A percentile compares a stretch with the other conserved stretches of the same genome.
Conservation (phyloP, 2,329 filamentous ascomycete genomes). For the Aureobasidium leucospermi region DNA sequence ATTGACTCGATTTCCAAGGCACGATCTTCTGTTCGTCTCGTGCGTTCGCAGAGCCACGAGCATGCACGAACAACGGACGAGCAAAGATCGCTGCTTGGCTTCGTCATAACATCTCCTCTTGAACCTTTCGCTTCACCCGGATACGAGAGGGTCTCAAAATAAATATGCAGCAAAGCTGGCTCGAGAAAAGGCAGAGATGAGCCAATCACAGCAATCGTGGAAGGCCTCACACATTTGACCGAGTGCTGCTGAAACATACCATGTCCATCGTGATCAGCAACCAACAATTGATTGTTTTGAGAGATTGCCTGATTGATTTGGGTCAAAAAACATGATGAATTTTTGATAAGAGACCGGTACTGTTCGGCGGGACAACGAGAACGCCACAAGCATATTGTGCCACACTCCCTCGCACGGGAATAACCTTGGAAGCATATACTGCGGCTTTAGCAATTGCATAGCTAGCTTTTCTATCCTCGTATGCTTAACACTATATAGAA, state of each 20-base stretch:
- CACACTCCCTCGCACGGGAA: background rate
- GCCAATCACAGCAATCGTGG: background rate
- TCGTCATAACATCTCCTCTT: constrained; percentile 62
- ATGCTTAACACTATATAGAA: background rate
- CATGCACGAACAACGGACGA: constrained; percentile 3
- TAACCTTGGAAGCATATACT: background rate
- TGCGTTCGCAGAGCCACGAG: background rate
- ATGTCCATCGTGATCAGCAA: background rate
- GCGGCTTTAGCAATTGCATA: background rate
- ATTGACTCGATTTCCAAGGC: background rate
- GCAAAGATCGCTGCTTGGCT: constrained; percentile 32
- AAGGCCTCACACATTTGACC: background rate
- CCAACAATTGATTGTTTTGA: background rate
- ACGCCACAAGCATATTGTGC: background rate
- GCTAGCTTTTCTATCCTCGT: background rate
- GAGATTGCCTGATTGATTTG: background rate
- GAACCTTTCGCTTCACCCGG: background rate
- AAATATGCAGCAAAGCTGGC: constrained; percentile 9
- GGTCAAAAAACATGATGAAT: background rate
- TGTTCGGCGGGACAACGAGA: background rate
- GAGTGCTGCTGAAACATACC: constrained; percentile 3
- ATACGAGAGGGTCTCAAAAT: constrained; percentile 4
- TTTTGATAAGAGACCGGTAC: background rate
- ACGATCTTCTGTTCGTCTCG: background rate
- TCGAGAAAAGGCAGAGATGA: background rate